Conservation (phyloP, 306 rosid genomes). For the Quercus berberidifolia region DNA sequence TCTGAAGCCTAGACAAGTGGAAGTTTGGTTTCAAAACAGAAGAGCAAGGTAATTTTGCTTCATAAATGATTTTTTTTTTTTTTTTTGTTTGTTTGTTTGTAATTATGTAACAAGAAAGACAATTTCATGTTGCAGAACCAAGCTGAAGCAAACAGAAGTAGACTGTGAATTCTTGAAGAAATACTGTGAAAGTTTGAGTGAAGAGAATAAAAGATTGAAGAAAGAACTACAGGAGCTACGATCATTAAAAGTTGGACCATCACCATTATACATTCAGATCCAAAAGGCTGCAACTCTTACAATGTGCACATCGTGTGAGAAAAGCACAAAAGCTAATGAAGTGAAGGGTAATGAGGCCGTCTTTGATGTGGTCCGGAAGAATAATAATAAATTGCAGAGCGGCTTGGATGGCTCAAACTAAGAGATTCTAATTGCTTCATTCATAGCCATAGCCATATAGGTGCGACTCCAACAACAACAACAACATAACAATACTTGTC, state of each 20-base stretch:
- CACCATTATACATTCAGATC: slow-evolving; percentile 34
- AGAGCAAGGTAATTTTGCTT: slow-evolving; percentile 70
- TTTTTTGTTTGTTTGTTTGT: background rate
- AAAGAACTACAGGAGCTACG: slow-evolving; percentile 62
- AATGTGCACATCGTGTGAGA: slow-evolving; percentile 34
- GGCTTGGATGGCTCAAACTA: slow-evolving; percentile 1
- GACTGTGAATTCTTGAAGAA: slow-evolving; percentile 75
- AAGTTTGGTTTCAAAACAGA: slow-evolving; percentile 95
- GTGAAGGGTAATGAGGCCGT: background rate
- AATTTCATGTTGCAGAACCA: slow-evolving; percentile 50
- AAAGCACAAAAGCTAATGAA: slow-evolving; percentile 20
- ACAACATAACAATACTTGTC: background rate
- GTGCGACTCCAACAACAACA: background rate
- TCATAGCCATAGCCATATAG: no score
- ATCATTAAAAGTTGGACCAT: slow-evolving; percentile 33
- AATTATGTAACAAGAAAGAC: background rate
- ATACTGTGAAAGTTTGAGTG: slow-evolving; percentile 53
- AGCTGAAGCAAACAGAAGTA: slow-evolving; percentile 78
- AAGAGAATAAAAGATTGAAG: slow-evolving; percentile 73
- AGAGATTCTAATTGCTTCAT: background rate
- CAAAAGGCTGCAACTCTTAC: slow-evolving; percentile 31
- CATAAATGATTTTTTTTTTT: background rate
- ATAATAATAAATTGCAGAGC: slow-evolving; percentile 15
- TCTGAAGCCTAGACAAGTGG: slow-evolving; percentile 77
- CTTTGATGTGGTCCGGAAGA: background rate